phyloP scores from a whole-genome alignment of 176 grass and related monocot species.

The Alopecurus myosuroides region DNA sequence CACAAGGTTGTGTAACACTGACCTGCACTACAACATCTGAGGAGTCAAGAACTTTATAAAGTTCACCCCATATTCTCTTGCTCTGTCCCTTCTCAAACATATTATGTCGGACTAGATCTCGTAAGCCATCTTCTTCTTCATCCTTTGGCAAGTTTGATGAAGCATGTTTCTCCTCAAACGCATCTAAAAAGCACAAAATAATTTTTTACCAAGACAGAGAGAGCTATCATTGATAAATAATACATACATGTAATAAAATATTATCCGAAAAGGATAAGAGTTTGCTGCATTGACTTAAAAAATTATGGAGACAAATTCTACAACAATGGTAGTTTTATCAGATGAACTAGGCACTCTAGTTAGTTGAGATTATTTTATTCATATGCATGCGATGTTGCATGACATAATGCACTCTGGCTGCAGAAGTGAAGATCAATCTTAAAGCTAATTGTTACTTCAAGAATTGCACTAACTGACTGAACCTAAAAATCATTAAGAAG shows the following conservation, averaged over 20 bases:
- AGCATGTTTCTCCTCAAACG: slow-evolving; percentile 68
- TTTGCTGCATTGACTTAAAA: neutral
- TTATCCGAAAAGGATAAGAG: neutral
- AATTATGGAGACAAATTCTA: neutral
- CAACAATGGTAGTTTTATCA: neutral
- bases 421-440: neutral
- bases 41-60: slow-evolving; percentile 96
- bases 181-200: slow-evolving; percentile 43
- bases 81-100: slow-evolving; percentile 99
- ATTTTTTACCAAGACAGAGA: neutral
- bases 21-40: slow-evolving; percentile 96
- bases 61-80: slow-evolving; percentile 98
- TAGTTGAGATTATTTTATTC: neutral
- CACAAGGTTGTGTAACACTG: neutral
- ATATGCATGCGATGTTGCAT: neutral
- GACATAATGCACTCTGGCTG: neutral
- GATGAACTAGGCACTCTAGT: neutral
- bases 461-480: neutral
- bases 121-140: slow-evolving; percentile 86
- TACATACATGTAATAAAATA: neutral
- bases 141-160: slow-evolving; percentile 48
- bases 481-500: neutral
- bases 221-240: neutral
- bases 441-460: neutral
- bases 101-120: slow-evolving; percentile 88